Base-by-base conservation (phyloP, 2,329 filamentous ascomycete species). In the Hypocrella siamensis region DNA sequence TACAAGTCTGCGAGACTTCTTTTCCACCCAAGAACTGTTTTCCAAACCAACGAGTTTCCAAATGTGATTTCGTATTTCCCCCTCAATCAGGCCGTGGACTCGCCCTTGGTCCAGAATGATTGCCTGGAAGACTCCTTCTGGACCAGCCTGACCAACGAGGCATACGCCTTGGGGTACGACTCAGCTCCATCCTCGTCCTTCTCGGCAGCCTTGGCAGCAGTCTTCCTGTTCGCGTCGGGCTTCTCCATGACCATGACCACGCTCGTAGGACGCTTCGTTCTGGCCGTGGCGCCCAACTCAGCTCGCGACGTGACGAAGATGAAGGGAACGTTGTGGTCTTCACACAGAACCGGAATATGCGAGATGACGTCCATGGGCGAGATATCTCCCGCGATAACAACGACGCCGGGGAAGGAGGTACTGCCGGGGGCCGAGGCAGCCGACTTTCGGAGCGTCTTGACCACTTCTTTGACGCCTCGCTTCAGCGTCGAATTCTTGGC, bases 301-400 rank as follows among this genome's bases (percentile, higher is more conserved):
- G 85, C 88, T 46, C 90, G 79, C 49, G 81, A 92, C 38, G 78
- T 75, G 46, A 98, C 82, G 58, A 92, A 98, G 57, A 98, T 75
- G 63, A 96, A 98, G 21, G 90, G 90, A 38, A 94, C 83, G 59
- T 82, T 83, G 69, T 94, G 86, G 62, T 96, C 88, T 64, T 98
- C 90, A 70, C 90, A 96, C 36, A 96, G 78, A 35, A 98, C 82
- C 47, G 90, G 90, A 43, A 98, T 82, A 63, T 98, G 90, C 38
- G 83, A 90, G 63, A 98, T 94, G 55, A 98, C 90, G 58, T 98
- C 90, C 77, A 90, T 88, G 42, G 90, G 90, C 32, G 83, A 93
- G 64, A 98, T 96, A 60, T 98, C 90, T 46, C 83, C 90, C 22
- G 90, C 90, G 45, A 98, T 83, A 54, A 98, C 67, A 47, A 94